These are phyloP conservation scores for Encephalitozoon intestinalis DNA, from an alignment of 371 early-diverging fungal genomes.

Conservation along the genomic window DNA sequence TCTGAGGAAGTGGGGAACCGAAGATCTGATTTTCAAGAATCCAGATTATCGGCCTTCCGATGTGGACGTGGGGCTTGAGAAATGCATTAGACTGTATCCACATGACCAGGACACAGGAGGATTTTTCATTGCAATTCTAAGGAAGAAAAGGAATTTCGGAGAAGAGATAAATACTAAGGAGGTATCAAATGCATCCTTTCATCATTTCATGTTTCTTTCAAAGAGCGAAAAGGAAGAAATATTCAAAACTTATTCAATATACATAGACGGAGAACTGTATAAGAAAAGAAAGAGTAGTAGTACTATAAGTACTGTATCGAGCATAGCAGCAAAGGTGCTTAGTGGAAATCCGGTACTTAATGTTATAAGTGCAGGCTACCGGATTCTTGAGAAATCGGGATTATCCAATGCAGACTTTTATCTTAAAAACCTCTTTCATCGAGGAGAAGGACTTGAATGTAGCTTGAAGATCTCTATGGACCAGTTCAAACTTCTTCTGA, in stretches of 20 bases:
- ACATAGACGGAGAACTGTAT: not conserved
- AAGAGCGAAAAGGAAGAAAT: not conserved
- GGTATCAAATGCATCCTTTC: not conserved
- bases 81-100: slow-evolving; percentile 83
- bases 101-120: slow-evolving; percentile 93
- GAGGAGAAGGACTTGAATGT: not conserved
- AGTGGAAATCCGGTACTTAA: slow-evolving; percentile 27
- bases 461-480: not conserved
- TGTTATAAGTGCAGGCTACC: slow-evolving; percentile 29
- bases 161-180: not conserved
- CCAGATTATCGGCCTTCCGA: slow-evolving; percentile 62
- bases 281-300: not conserved
- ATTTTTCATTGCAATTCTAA: slow-evolving; percentile 92
- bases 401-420: slow-evolving; percentile 12
- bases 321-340: not conserved
- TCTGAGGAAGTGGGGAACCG: slow-evolving; percentile 61
- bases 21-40: slow-evolving; percentile 61
- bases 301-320: not conserved
- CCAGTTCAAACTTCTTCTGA: slow-evolving; percentile 15
- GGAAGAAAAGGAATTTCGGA: slow-evolving; percentile 63
- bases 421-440: slow-evolving; percentile 20
- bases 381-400: slow-evolving; percentile 7
- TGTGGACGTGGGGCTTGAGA: slow-evolving; percentile 66
- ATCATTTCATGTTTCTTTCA: not conserved
- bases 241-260: not conserved